Evolutionary conservation across 805 yeast species (phyloP), one percentile per base, ranked within the genome.

Genomic region (Saccharomyces kudriavzevii): DNA sequence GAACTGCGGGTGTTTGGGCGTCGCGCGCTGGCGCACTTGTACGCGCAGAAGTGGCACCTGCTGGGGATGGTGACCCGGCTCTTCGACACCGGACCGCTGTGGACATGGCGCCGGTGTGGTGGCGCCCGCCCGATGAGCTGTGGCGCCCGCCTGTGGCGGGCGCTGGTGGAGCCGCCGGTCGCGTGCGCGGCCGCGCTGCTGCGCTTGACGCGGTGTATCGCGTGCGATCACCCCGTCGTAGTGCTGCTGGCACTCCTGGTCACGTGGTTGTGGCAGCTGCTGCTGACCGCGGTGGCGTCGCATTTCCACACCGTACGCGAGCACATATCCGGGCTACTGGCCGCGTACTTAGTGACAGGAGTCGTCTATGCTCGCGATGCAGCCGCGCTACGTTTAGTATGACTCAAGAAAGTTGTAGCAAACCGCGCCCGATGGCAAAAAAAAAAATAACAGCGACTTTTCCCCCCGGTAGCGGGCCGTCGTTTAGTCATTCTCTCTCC

Each of bases 191-290:
- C 48, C 29, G 20, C 22, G 14, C 28, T 47, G 30, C 14, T n/a
- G 8, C 20, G 29, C 6, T 22, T 54, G 10, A 53, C 40, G 22
- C 40, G 35, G 26, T 61, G 54, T 29, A 47, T 58, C 4, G 47
- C 60, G 2, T 57, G 63, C 60, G 58, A 62, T 10, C 61, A 67
- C 50, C 68, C 76, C 4, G 53, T 63, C 6, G 43, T 65, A 5
- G 48, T 68, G 6, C 50, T 77, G 4, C 27, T 73, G 1, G 64
- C 58, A 0, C 61, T 83, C 22, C 61, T 77, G 29, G 53, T 58
- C 1, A 64, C 89, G 48, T 91, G 96, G 95, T 77, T 85, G 76
- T 88, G 89, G 81, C 89, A 90, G 94, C 75, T 91, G 45, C 70
- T 91, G 30, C 81, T 88, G 77, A 92, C 99, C 0, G 78, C 87